A percentile compares a stretch with the other conserved stretches of the same genome.
These are phyloP conservation scores for Silene latifolia DNA, from an alignment of 148 eudicot genomes.

Conservation along the genomic window DNA sequence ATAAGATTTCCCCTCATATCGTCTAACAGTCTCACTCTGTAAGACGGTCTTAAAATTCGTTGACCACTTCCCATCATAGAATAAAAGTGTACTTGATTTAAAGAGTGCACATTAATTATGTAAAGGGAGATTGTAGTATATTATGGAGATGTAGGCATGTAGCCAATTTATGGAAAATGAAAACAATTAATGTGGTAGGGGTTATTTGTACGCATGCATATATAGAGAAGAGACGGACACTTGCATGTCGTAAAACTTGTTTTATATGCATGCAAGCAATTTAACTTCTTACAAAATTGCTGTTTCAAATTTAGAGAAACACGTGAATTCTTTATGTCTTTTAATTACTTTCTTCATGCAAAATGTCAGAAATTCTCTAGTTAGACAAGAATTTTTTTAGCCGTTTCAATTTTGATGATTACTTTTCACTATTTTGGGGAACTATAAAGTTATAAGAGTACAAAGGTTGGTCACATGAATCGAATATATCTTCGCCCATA, in stretches of 20 bases:
- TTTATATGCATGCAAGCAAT: conserved; percentile 23
- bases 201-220: conserved; percentile 13
- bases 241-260: conserved; percentile 17
- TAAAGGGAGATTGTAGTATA: neutral
- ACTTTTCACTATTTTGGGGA: neutral
- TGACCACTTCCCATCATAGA: no score
- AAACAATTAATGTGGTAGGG: neutral
- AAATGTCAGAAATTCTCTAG: neutral
- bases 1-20: no score
- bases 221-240: conserved; percentile 8
- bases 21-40: no score
- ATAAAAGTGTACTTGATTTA: neutral
- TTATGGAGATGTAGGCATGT: neutral
- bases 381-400: neutral
- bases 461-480: conserved; percentile 6
- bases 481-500: neutral
- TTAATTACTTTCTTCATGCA: conserved; percentile 19
- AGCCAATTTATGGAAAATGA: neutral
- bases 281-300: neutral
- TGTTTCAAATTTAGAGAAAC: neutral
- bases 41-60: no score
- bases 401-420: neutral
- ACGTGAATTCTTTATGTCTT: conserved; percentile 29
- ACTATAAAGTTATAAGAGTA: neutral
- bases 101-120: neutral